phyloP scores from a whole-genome alignment of 2,329 filamentous ascomycete genomes.

The Phoma sp. region DNA sequence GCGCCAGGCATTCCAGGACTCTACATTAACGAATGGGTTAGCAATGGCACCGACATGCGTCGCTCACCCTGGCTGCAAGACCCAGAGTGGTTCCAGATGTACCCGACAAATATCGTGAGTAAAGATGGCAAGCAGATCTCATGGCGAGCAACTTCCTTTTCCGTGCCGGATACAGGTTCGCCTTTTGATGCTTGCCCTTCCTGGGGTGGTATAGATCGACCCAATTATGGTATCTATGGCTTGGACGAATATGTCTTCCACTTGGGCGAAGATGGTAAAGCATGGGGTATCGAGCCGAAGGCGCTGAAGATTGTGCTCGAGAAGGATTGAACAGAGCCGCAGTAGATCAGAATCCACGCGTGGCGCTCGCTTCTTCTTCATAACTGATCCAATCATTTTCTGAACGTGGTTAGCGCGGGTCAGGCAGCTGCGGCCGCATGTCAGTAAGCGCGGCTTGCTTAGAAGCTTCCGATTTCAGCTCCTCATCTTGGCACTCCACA shows the following conservation, averaged over 20 bases:
- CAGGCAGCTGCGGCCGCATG: not conserved
- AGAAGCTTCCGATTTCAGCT: not conserved
- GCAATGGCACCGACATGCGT: slow-evolving; percentile 42
- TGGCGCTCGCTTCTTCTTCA: too few species aligned
- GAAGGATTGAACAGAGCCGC: not conserved
- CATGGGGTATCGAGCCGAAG: slow-evolving; percentile 9
- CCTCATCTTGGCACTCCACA: not conserved
- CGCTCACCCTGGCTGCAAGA: not conserved
- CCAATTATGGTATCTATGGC: slow-evolving; percentile 16
- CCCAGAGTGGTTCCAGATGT: slow-evolving; percentile 16
- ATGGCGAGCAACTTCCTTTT: slow-evolving; percentile 14
- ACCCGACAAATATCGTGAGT: slow-evolving; percentile 16
- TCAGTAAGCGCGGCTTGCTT: not conserved
- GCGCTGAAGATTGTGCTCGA: slow-evolving; percentile 14
- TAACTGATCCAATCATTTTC: too few species aligned
- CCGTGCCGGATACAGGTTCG: slow-evolving; percentile 4
- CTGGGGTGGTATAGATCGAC: slow-evolving; percentile 17
- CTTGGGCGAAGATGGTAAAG: slow-evolving; percentile 12
- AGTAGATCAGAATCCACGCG: too few species aligned
- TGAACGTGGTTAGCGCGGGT: not conserved
- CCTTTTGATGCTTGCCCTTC: slow-evolving; percentile 22
- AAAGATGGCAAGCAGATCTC: slow-evolving; percentile 8
- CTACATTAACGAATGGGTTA: slow-evolving; percentile 38
- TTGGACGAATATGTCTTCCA: slow-evolving; percentile 19
- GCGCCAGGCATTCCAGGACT: slow-evolving; percentile 34